Percentiles rank a stretch among this genome's conserved stretches.
These are phyloP conservation scores for Xylaria acuta DNA, from an alignment of 495 filamentous ascomycete genomes.

Conservation along the genomic window DNA sequence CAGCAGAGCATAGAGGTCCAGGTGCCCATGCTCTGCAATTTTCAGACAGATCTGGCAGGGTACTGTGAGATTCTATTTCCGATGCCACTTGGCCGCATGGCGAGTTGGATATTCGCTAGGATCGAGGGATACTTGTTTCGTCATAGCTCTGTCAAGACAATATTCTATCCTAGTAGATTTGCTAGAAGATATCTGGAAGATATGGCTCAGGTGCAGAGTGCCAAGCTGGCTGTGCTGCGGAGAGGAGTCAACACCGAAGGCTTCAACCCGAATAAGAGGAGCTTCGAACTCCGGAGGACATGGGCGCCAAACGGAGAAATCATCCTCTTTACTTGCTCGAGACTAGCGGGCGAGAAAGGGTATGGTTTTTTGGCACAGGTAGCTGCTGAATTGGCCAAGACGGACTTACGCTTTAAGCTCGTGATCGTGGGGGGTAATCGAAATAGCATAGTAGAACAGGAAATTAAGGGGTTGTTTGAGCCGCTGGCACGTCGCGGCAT, in stretches of 20 bases:
- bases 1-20: slow-evolving; percentile 57
- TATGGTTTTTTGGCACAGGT: slow-evolving; percentile 65
- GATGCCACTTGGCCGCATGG: slow-evolving; percentile 58
- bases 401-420: slow-evolving; percentile 62
- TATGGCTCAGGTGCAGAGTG: slow-evolving; percentile 49
- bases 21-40: slow-evolving; percentile 64
- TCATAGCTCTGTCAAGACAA: slow-evolving; percentile 59
- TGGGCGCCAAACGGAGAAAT: slow-evolving; percentile 64
- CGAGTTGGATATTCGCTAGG: slow-evolving; percentile 58
- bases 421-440: slow-evolving; percentile 68
- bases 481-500: slow-evolving; percentile 48
- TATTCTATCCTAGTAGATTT: slow-evolving; percentile 67
- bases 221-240: slow-evolving; percentile 60
- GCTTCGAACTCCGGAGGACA: slow-evolving; percentile 51
- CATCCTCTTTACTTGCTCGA: slow-evolving; percentile 64
- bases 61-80: slow-evolving; percentile 69
- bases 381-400: slow-evolving; percentile 54
- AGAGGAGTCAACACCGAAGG: slow-evolving; percentile 65
- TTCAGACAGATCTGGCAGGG: slow-evolving; percentile 69
- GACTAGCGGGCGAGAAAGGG: slow-evolving; percentile 69
- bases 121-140: slow-evolving; percentile 68
- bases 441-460: slow-evolving; percentile 61
- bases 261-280: slow-evolving; percentile 59
- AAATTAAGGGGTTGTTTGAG: slow-evolving; percentile 60
- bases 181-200: slow-evolving; percentile 61